A percentile compares a stretch with the other conserved stretches of the same genome.
These are phyloP conservation scores for Entomortierella parvispora DNA, from an alignment of 192 early-diverging fungal genomes.

Conservation along the genomic window DNA sequence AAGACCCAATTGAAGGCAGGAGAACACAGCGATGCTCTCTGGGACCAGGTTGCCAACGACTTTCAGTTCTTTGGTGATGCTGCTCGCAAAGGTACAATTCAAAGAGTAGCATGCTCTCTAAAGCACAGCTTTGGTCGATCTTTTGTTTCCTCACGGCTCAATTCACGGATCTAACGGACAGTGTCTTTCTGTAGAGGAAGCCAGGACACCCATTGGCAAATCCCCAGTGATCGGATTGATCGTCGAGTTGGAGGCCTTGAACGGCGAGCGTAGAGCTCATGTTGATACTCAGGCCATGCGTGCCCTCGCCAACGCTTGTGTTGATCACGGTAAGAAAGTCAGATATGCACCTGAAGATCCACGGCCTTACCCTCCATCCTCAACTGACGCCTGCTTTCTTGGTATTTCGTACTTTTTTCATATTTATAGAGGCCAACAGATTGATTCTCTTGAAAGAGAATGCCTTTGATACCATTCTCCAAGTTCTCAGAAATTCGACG, in stretches of 20 bases:
- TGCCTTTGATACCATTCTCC: conserved; percentile 39
- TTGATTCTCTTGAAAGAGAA: conserved; percentile 47
- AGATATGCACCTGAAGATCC: neutral
- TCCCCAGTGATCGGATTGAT: conserved; percentile 50
- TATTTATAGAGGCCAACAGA: conserved; percentile 57
- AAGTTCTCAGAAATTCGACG: conserved; percentile 28
- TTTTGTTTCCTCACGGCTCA: neutral
- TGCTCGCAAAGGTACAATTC: conserved; percentile 43
- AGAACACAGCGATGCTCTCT: conserved; percentile 15
- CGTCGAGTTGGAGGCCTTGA: conserved; percentile 43
- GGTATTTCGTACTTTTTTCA: conserved; percentile 3
- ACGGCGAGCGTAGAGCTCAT: conserved; percentile 18
- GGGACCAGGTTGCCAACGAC: conserved; percentile 37
- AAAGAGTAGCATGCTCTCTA: neutral
- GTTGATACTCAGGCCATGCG: conserved; percentile 60
- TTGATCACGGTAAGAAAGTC: conserved; percentile 60
- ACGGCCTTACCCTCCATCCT: neutral
- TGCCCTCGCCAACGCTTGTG: conserved; percentile 62
- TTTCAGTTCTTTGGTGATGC: conserved; percentile 51
- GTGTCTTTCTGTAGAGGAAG: conserved; percentile 38
- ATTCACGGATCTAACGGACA: neutral
- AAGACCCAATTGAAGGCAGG: conserved; percentile 16
- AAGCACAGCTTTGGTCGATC: neutral
- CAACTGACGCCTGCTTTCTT: neutral
- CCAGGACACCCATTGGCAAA: conserved; percentile 57